These are phyloP conservation scores for Fusarium haematococcum DNA, from an alignment of 2,329 filamentous ascomycete genomes.

Conservation along the genomic window DNA sequence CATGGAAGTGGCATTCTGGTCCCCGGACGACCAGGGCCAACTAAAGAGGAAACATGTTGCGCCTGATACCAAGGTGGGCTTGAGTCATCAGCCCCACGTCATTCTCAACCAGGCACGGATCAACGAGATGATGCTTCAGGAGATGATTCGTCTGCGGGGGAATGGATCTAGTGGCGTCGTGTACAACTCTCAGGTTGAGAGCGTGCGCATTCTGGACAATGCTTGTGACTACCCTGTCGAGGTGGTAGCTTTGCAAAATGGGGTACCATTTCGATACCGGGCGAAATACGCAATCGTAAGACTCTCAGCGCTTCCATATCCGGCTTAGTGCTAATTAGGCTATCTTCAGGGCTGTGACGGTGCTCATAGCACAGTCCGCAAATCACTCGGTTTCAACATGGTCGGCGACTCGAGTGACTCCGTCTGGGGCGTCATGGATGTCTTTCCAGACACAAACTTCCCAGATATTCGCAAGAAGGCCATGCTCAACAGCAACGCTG, in stretches of 20 bases:
- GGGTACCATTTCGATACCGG: not conserved
- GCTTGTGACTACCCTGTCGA: conserved; percentile 16
- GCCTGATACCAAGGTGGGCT: conserved; percentile 15
- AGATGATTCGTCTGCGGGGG: conserved; percentile 8
- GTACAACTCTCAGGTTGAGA: conserved; percentile 34
- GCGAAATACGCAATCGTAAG: conserved; percentile 39
- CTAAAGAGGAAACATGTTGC: conserved; percentile 1
- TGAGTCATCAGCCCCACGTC: conserved; percentile 30
- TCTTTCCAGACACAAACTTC: conserved; percentile 63
- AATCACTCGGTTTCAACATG: conserved; percentile 66
- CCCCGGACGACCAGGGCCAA: not conserved
- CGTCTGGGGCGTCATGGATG: conserved; percentile 54
- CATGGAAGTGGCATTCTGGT: conserved; percentile 69
- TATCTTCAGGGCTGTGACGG: not conserved
- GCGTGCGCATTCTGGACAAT: conserved; percentile 10
- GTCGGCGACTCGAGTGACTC: conserved; percentile 66
- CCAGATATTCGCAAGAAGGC: conserved; percentile 71
- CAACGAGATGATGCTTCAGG: conserved; percentile 25
- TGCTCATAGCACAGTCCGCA: conserved; percentile 59
- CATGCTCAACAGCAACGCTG: conserved; percentile 64
- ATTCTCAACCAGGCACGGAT: conserved; percentile 33
- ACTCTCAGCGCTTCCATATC: not conserved
- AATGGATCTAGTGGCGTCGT: conserved; percentile 3
- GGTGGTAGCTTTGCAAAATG: conserved; percentile 10
- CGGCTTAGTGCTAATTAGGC: not conserved